Base-by-base conservation (phyloP, 192 early-diverging fungal species). In the Geranomyces michiganensis region DNA sequence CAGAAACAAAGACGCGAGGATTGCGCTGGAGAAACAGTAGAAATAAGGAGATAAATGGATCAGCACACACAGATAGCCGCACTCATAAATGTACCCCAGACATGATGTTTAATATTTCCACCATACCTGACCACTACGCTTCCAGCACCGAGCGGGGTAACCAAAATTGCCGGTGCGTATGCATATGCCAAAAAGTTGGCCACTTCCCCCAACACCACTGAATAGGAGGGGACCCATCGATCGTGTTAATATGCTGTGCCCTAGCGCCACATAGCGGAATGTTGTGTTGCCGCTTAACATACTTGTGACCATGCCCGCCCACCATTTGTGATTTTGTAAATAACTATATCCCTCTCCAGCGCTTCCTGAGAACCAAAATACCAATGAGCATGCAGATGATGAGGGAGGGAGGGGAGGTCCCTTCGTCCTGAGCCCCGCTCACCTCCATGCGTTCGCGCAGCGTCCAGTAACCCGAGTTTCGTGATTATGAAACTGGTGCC, bases 131-230 rank as follows among this genome's bases (percentile, higher is more conserved):
- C 88, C 65, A 97, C 86, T 32, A 96, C 94, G 74, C 91, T 93
- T 22, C 92, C 82, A 29, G 94, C 93, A 33, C 96, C 96, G 58
- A 97, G 81, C 5, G 96, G 96, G 36, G 96, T 97, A 5, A 97
- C 94, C 49, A 97, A 84, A 76, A 97, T 95, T 45, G 96, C 94
- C 2, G 96, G 96, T 48, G 94, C 94, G 87, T 93, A 97, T 41
- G 92, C 91, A 75, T 97, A 97, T 14, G 96, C 96, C 1, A 92
- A 84, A 84, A 98, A 96, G 81, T 98, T 98, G 65, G 92, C 92
- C 66, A 93, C 81, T 82, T 97, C 96, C 64, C 96, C 96, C 32
- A 94, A 72, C 7, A 90, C 90, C 96, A 97, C 92, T 93, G 49
- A 0, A 33, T 5, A 21, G 56, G 14, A 27, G 26, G 56, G 46